These are phyloP conservation scores for Tilletia caries DNA, from an alignment of 1,284 basidiomycete species.

Conservation along the genomic window DNA sequence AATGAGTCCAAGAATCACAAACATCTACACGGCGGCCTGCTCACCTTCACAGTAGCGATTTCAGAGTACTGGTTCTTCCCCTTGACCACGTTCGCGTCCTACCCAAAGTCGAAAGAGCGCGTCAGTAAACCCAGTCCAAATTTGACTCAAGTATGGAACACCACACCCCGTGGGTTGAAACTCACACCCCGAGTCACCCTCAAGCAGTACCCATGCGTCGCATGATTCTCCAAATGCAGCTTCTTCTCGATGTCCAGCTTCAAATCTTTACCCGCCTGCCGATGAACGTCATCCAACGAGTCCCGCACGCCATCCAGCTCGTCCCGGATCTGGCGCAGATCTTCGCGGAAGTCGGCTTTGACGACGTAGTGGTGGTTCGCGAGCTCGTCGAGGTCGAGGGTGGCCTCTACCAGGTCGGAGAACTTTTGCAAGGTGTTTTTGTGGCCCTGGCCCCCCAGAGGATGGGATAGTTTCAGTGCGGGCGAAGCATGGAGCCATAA, in stretches of 20 bases:
- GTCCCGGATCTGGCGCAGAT: conserved; percentile 68
- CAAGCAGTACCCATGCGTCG: conserved; percentile 87
- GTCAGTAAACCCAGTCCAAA: too few relatives aligned
- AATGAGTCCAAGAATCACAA: not conserved
- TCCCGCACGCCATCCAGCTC: conserved; percentile 72
- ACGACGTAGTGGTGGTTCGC: conserved; percentile 83
- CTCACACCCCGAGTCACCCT: conserved; percentile 66
- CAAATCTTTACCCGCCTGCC: conserved; percentile 68
- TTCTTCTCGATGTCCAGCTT: conserved; percentile 90
- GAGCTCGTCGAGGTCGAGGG: conserved; percentile 84
- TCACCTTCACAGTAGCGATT: conserved; percentile 73
- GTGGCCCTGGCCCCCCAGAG: conserved; percentile 14
- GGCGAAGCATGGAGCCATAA: too few relatives aligned
- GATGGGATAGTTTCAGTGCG: not conserved
- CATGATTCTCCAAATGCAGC: conserved; percentile 88
- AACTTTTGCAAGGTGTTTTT: conserved; percentile 60
- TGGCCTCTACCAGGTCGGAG: conserved; percentile 89
- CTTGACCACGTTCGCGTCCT: conserved; percentile 71
- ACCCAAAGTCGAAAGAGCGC: conserved; percentile 48
- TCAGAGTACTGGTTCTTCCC: conserved; percentile 75
- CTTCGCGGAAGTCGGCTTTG: conserved; percentile 82
- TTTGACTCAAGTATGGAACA: too few relatives aligned
- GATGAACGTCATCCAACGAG: conserved; percentile 79
- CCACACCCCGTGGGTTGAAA: not conserved
- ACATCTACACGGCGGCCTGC: not conserved